phyloP scores from a whole-genome alignment of 192 early-diverging fungal species.

The Lobosporangium transversale region DNA sequence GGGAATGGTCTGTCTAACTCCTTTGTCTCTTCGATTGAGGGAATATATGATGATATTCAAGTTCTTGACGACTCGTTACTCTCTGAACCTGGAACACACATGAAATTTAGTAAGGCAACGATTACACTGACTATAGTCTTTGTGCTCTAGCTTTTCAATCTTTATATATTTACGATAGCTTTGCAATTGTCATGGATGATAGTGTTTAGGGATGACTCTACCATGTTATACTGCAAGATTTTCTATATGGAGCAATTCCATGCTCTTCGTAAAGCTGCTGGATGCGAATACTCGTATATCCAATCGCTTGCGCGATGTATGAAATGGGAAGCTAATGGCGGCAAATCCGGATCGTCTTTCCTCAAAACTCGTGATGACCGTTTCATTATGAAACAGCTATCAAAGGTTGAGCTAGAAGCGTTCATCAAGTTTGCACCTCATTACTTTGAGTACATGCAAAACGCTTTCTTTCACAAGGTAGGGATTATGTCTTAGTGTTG shows the following conservation, averaged over 20 bases:
- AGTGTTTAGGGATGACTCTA: slow-evolving; percentile 79
- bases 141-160: too few species aligned
- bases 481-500: not conserved
- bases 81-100: slow-evolving; percentile 75
- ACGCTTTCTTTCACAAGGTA: slow-evolving; percentile 83
- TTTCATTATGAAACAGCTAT: slow-evolving; percentile 91
- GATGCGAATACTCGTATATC: slow-evolving; percentile 84
- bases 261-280: slow-evolving; percentile 83
- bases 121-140: too few species aligned
- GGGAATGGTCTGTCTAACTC: slow-evolving; percentile 4
- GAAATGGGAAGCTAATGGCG: slow-evolving; percentile 85
- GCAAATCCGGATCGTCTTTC: slow-evolving; percentile 93
- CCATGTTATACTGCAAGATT: slow-evolving; percentile 87
- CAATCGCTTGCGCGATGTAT: slow-evolving; percentile 90
- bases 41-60: slow-evolving; percentile 47
- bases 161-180: not conserved
- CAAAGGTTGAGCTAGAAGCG: slow-evolving; percentile 84
- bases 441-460: slow-evolving; percentile 89
- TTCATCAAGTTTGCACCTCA: slow-evolving; percentile 90
- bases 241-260: slow-evolving; percentile 96
- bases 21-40: slow-evolving; percentile 9
- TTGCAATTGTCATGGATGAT: not conserved
- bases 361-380: slow-evolving; percentile 92
- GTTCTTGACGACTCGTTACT: slow-evolving; percentile 74
- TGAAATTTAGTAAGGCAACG: slow-evolving; percentile 81